phyloP scores from a whole-genome alignment of 2,329 filamentous ascomycete species.

The Hysterium pulicare region DNA sequence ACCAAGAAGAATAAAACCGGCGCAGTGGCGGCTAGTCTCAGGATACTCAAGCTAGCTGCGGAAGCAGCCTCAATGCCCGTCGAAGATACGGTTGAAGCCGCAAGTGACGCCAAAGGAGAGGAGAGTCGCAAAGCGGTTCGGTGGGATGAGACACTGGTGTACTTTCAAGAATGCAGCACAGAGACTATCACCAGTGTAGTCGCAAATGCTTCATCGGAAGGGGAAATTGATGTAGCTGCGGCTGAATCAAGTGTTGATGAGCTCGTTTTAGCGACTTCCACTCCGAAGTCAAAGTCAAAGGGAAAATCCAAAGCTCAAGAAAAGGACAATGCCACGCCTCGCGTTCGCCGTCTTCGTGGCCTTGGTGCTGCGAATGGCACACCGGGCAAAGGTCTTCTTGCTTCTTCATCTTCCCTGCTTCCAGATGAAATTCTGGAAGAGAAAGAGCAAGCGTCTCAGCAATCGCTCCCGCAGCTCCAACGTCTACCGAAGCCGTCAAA shows the following conservation, averaged over 20 bases:
- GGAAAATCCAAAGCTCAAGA: slow-evolving; percentile 24
- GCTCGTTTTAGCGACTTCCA: slow-evolving; percentile 19
- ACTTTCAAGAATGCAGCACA: slow-evolving; percentile 40
- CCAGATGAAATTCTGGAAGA: slow-evolving; percentile 19
- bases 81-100: slow-evolving; percentile 4
- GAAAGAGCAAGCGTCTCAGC: slow-evolving; percentile 10
- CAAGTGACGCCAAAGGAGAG: slow-evolving; percentile 15
- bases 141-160: slow-evolving; percentile 47
- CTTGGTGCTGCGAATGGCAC: slow-evolving; percentile 37
- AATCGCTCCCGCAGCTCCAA: slow-evolving; percentile 3
- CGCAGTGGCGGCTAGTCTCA: slow-evolving; percentile 41
- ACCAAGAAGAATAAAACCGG: slow-evolving; percentile 51
- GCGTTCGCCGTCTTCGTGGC: slow-evolving; percentile 27
- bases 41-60: slow-evolving; percentile 41
- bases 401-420: slow-evolving; percentile 25
- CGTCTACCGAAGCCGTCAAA: slow-evolving; percentile 17
- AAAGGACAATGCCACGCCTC: slow-evolving; percentile 26
- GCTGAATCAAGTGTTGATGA: slow-evolving; percentile 16
- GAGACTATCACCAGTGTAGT: slow-evolving; percentile 23
- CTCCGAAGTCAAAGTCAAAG: slow-evolving; percentile 3
- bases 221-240: slow-evolving; percentile 21
- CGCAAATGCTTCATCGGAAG: slow-evolving; percentile 25
- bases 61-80: slow-evolving; percentile 20
- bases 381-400: slow-evolving; percentile 35
- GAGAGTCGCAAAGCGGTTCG: slow-evolving; percentile 34